A percentile compares a stretch with the other conserved stretches of the same genome.
Evolutionary conservation across 2,329 filamentous ascomycete species (phyloP).

Genomic region (Verticillium albo-atrum): DNA sequence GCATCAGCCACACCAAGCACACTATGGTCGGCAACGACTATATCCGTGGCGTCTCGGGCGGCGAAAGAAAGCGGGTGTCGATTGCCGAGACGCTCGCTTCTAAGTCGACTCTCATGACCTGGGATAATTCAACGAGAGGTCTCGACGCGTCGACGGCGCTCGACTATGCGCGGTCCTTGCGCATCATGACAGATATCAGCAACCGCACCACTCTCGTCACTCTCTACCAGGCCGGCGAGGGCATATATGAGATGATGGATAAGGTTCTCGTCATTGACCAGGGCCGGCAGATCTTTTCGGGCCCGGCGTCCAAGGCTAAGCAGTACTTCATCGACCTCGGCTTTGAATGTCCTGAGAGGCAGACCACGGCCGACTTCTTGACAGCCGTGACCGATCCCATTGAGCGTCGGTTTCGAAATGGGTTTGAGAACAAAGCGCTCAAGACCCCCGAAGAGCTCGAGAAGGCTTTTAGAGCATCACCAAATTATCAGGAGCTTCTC

Average conservation of each 20-base stretch:
- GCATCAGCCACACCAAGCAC: slow-evolving; percentile 64
- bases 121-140: slow-evolving; percentile 71
- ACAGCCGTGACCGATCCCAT: slow-evolving; percentile 68
- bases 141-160: slow-evolving; percentile 69
- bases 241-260: slow-evolving; percentile 69
- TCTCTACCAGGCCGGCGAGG: slow-evolving; percentile 67
- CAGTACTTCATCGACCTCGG: slow-evolving; percentile 64
- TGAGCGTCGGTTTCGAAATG: slow-evolving; percentile 63
- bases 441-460: slow-evolving; percentile 65
- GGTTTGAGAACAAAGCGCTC: slow-evolving; percentile 62
- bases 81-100: slow-evolving; percentile 54
- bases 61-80: slow-evolving; percentile 69
- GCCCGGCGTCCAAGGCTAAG: slow-evolving; percentile 53
- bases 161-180: slow-evolving; percentile 62
- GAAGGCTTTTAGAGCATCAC: slow-evolving; percentile 58
- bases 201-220: slow-evolving; percentile 60
- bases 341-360: slow-evolving; percentile 60
- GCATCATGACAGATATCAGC: slow-evolving; percentile 63
- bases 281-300: slow-evolving; percentile 73
- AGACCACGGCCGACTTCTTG: slow-evolving; percentile 66
- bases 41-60: slow-evolving; percentile 58
- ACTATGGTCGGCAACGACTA: slow-evolving; percentile 68
- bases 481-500: slow-evolving; percentile 55
- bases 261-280: slow-evolving; percentile 71
- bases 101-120: slow-evolving; percentile 51